Conservation (phyloP, 176 grass and related monocot species). For the Elymus sibiricus region DNA sequence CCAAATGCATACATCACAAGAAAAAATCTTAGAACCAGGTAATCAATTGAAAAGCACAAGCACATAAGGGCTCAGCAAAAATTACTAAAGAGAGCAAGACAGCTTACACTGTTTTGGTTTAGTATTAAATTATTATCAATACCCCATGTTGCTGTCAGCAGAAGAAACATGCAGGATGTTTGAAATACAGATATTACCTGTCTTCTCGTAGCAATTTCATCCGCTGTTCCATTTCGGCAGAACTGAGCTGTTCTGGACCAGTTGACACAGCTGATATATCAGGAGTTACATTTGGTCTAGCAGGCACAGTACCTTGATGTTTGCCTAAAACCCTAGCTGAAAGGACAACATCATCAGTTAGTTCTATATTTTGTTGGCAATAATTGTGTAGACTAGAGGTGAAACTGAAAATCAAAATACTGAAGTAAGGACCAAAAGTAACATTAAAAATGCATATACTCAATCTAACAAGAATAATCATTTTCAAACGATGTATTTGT, state of each 20-base stretch:
- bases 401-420: not conserved
- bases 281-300: conserved; percentile 41
- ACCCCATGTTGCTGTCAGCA: not conserved
- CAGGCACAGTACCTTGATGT: conserved; percentile 45
- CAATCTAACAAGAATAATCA: not conserved
- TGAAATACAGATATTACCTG: conserved; percentile 51
- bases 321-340: conserved; percentile 89
- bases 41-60: conserved; percentile 18
- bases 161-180: not conserved
- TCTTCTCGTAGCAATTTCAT: conserved; percentile 94
- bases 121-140: conserved; percentile 3
- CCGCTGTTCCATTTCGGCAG: conserved; percentile 62
- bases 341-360: conserved; percentile 21
- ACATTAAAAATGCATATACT: not conserved
- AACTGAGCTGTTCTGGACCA: conserved; percentile 70
- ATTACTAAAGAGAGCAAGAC: conserved; percentile 10
- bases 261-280: conserved; percentile 53
- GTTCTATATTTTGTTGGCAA: not conserved
- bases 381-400: conserved; percentile 1
- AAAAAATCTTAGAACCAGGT: not conserved
- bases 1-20: not conserved
- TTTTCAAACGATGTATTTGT: not conserved
- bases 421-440: not conserved
- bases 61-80: not conserved
- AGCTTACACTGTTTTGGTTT: not conserved